phyloP scores from a whole-genome alignment of 192 early-diverging fungal species.

The Nowakowskiella sp. region DNA sequence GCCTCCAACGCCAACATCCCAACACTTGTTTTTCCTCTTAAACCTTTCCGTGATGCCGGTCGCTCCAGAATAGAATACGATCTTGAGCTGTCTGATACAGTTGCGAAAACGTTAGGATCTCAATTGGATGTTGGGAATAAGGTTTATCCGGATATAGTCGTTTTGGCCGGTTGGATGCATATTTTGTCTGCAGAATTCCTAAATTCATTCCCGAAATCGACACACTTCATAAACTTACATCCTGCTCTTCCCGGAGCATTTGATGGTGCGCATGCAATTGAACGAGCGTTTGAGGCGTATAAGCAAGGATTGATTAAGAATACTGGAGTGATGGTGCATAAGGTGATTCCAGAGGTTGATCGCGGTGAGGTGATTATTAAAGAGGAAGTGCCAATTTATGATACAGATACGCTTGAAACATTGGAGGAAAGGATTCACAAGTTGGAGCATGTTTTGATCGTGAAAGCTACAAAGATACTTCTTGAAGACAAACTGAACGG shows the following conservation, averaged over 20 bases:
- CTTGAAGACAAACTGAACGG: too few relatives aligned
- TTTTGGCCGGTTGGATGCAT: slow-evolving; percentile 98
- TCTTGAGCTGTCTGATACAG: slow-evolving; percentile 60
- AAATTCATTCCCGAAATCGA: slow-evolving; percentile 47
- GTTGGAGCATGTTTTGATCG: slow-evolving; percentile 81
- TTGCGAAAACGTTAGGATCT: slow-evolving; percentile 6
- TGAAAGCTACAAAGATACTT: slow-evolving; percentile 56
- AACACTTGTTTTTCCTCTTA: slow-evolving; percentile 70
- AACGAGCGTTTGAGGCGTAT: slow-evolving; percentile 85
- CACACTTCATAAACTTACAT: slow-evolving; percentile 87
- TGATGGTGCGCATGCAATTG: slow-evolving; percentile 95
- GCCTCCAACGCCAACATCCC: slow-evolving; percentile 76
- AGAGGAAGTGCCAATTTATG: slow-evolving; percentile 66
- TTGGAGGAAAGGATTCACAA: slow-evolving; percentile 85
- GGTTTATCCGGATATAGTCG: slow-evolving; percentile 66
- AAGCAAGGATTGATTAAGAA: slow-evolving; percentile 53
- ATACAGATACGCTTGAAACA: slow-evolving; percentile 67
- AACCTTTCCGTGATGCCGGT: slow-evolving; percentile 72
- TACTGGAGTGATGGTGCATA: slow-evolving; percentile 69
- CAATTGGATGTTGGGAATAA: background rate
- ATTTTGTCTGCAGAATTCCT: slow-evolving; percentile 86
- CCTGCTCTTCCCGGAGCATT: slow-evolving; percentile 94
- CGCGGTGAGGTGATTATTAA: slow-evolving; percentile 81
- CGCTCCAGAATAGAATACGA: slow-evolving; percentile 87
- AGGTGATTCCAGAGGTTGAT: slow-evolving; percentile 93